A percentile compares a stretch with the other conserved stretches of the same genome.
Evolutionary conservation across 1,284 basidiomycete genomes (phyloP).

Genomic region (Cryptococcus sp.): DNA sequence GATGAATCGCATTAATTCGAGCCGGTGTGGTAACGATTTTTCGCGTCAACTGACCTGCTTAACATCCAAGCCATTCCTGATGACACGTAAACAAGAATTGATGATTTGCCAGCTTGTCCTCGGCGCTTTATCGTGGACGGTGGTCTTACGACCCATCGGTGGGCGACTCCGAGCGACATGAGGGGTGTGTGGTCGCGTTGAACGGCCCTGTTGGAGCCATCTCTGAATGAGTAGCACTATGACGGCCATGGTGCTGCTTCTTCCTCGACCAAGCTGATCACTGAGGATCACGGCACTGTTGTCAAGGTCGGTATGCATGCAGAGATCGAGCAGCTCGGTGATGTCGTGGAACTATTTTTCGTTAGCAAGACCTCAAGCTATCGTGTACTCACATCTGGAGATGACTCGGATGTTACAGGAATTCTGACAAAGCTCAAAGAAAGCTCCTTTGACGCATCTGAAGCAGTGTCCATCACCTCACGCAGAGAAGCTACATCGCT

Average conservation of each 20-base stretch:
- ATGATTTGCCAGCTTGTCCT: conserved; percentile 64
- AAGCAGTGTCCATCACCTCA: conserved; percentile 76
- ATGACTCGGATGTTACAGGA: conserved; percentile 76
- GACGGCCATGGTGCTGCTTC: conserved; percentile 86
- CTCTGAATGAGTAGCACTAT: conserved; percentile 82
- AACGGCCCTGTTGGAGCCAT: conserved; percentile 65
- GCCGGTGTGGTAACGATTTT: conserved; percentile 16
- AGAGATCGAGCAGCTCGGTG: conserved; percentile 75
- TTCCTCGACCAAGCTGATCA: conserved; percentile 92
- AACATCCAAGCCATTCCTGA: conserved; percentile 82
- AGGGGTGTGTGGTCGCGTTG: conserved; percentile 7
- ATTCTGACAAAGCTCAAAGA: conserved; percentile 75
- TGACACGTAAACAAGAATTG: conserved; percentile 78
- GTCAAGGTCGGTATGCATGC: conserved; percentile 70
- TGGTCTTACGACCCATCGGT: conserved; percentile 9
- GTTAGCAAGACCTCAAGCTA: not conserved
- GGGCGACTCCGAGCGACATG: conserved; percentile 18
- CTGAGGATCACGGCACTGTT: conserved; percentile 88
- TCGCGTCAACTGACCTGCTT: conserved; percentile 59
- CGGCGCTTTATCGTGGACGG: conserved; percentile 8
- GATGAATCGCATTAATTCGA: conserved; percentile 12
- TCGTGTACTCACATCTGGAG: conserved; percentile 51
- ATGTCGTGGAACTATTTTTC: conserved; percentile 56
- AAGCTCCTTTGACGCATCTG: conserved; percentile 55
- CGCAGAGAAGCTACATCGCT: conserved; percentile 80